Evolutionary conservation across 2,329 filamentous ascomycete species (phyloP).

Genomic region (Cercospora beticola): DNA sequence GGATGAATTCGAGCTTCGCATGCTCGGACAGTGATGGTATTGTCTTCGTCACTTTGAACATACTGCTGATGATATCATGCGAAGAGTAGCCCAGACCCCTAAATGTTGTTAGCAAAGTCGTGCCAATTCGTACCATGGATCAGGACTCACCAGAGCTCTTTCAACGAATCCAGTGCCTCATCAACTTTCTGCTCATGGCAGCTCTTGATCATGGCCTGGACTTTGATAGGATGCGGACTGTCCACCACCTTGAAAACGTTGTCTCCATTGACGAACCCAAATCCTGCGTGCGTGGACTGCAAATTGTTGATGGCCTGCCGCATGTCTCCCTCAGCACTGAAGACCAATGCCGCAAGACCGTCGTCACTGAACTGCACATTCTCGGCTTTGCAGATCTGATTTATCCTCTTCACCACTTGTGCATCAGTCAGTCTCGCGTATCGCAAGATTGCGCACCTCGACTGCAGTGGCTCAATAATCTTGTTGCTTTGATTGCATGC

Average conservation of each 20-base stretch:
- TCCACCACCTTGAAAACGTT: conserved; percentile 99
- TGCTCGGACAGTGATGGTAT: conserved; percentile 90
- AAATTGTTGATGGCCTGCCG: conserved; percentile 98
- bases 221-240: conserved; percentile 94
- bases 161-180: conserved; percentile 77
- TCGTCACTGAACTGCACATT: conserved; percentile 89
- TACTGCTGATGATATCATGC: conserved; percentile 97
- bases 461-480: conserved; percentile 98
- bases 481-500: conserved; percentile 99
- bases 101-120: conserved; percentile 15
- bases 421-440: conserved; percentile 90
- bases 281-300: conserved; percentile 88
- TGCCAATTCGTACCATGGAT: not conserved
- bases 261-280: conserved; percentile 94
- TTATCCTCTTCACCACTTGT: conserved; percentile 84
- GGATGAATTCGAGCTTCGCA: conserved; percentile 90
- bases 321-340: conserved; percentile 98
- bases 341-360: conserved; percentile 91
- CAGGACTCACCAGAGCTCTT: conserved; percentile 72
- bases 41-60: conserved; percentile 98
- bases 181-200: conserved; percentile 93
- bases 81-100: conserved; percentile 88
- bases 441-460: conserved; percentile 89
- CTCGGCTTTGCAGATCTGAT: conserved; percentile 92
- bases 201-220: conserved; percentile 97